Base-by-base conservation (phyloP, 257 asterid genomes). In the Jasminum sambac region DNA sequence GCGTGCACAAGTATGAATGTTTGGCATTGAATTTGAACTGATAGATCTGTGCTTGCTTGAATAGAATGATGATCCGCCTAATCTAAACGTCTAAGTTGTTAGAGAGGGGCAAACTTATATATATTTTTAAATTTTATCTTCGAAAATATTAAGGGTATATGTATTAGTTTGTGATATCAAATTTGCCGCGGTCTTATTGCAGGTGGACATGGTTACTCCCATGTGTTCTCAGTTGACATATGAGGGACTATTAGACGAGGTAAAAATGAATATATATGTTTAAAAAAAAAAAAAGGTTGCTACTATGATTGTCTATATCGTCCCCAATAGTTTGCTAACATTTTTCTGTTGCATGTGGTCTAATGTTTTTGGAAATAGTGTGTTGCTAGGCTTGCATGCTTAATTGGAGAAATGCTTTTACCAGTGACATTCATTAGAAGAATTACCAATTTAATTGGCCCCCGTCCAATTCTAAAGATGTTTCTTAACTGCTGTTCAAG, bases 171-270 rank as follows among this genome's bases (percentile, higher is more conserved):
- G 48, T 55, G 77, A 64, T 71, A 52, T 71, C 66, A 43, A 70
- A 65, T 68, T 67, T 71, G 24, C 38, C 78, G 55, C 67, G 70
- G 70, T 48, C 78, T 69, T 72, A 67, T 76, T 81, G 88, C 87
- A 91, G 99, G 99, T 91, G 71, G 99, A 95, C 82, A 91, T 95
- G 99, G 84, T 95, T 72, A 95, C 99, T 74, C 99, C 99, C 46
- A 87, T 95, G 99, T 89, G 96, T 78, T 69, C 98, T 5, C 98
- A 95, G 60, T 73, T 95, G 84, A 91, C 96, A 24, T 95, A 95
- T 24, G 98, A 91, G 81, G 99, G 99, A 74, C 84, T 95, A 78
- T 44, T 95, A 72, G 99, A 95, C 48, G 99, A 95, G 98, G 98
- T 91, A 88, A 77, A 70, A 67, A 14, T 41, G 26, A 66, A 40